Percentiles rank a stretch among this genome's conserved stretches.
phyloP scores from a whole-genome alignment of 106 monocot genomes.

The Dendrobium officinale region DNA sequence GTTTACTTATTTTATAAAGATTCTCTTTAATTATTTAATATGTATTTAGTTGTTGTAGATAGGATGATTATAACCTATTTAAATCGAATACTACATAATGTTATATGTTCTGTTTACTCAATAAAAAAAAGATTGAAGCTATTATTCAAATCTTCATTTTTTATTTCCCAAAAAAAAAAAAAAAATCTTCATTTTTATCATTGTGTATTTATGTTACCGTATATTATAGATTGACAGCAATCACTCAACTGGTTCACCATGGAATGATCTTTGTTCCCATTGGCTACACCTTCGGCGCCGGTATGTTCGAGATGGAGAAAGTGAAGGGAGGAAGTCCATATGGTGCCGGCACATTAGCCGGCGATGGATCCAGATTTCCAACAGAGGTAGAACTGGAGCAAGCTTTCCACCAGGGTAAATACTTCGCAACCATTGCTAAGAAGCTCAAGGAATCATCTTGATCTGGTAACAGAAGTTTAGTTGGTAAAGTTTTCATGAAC shows the following conservation, averaged over 20 bases:
- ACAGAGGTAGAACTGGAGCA: slow-evolving; percentile 52
- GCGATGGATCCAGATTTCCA: slow-evolving; percentile 54
- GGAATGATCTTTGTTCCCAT: slow-evolving; percentile 71
- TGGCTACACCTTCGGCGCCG: slow-evolving; percentile 66
- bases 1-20: too few species aligned
- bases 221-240: slow-evolving; percentile 49
- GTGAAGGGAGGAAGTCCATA: slow-evolving; percentile 71
- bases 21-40: too few species aligned
- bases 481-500: too few species aligned
- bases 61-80: too few species aligned
- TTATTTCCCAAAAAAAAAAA: too few species aligned
- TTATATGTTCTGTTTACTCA: too few species aligned
- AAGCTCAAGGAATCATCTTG: slow-evolving; percentile 51
- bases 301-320: slow-evolving; percentile 60
- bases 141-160: too few species aligned
- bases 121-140: background rate
- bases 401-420: slow-evolving; percentile 69
- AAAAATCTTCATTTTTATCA: too few species aligned
- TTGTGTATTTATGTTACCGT: background rate
- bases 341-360: slow-evolving; percentile 66
- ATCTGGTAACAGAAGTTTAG: background rate
- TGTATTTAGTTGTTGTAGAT: too few species aligned
- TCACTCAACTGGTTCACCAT: slow-evolving; percentile 60
- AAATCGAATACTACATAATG: too few species aligned
- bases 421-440: slow-evolving; percentile 57